Base-by-base conservation (phyloP, 2,329 filamentous ascomycete genomes). In the Ascochyta pisi region DNA sequence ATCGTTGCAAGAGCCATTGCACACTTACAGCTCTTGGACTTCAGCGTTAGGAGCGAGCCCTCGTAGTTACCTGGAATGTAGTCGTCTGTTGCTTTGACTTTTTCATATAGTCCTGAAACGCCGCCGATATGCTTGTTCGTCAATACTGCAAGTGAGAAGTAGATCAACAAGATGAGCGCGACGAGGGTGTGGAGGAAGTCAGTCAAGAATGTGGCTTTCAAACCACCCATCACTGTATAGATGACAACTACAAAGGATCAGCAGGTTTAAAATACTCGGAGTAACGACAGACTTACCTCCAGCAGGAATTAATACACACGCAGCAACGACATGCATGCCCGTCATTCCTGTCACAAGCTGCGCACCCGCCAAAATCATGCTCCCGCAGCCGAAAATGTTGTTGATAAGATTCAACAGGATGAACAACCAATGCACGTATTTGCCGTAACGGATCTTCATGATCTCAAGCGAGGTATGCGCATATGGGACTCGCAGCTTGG, bases 11-110 rank as follows among this genome's bases (percentile, higher is more conserved):
- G 1, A 4, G 8, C 6, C 1, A 3, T 3, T 3, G 7, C 3
- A 4, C 7, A 47, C 50, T 31, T 34, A 58, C 55, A 54, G 50
- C 55, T 54, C 53, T 83, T 84, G 1, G 88, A 91, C 54, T 84
- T 81, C 90, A 96, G 94, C 0, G 92, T 96, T 22, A 96, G 78
- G 65, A 96, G 96, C 69, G 87, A 91, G n/a, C 92, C 92, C 4
- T 65, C 64, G 0, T 86, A 82, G 72, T 96, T 96, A 6, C 92
- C 91, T 0, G 83, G 82, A 1, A 96, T 88, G 63, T 94, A 89
- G 4, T 78, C 73, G 2, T 81, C 73, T 0, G 89, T 83, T 0
- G 90, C 91, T 33, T 86, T 81, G 0, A 58, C 55, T 27, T 54
- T 54, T 13, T 54, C 50, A 26, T 58, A 58, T 12, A 58, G n/a